Conservation (phyloP, 2,329 filamentous ascomycete species). For the Fusarium hainanense region DNA sequence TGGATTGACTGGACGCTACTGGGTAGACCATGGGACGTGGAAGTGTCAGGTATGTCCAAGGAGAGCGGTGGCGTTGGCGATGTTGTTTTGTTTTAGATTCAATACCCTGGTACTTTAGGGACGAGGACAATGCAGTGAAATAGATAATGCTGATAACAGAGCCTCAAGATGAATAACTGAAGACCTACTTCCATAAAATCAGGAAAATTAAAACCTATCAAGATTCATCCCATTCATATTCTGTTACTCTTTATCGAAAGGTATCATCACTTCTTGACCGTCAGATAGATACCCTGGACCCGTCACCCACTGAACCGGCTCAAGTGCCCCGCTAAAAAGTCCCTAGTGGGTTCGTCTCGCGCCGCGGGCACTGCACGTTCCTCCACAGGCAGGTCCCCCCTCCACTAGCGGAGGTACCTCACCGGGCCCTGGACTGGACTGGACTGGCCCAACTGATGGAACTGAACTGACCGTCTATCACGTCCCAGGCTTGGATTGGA, state of each 20-base stretch:
- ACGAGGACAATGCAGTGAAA: neutral
- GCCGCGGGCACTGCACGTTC: slow-evolving; percentile 17
- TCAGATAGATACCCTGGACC: slow-evolving; percentile 23
- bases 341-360: slow-evolving; percentile 19
- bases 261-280: slow-evolving; percentile 11
- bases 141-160: neutral
- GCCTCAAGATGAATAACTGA: neutral
- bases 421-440: slow-evolving; percentile 6
- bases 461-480: slow-evolving; percentile 24
- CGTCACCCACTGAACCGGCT: slow-evolving; percentile 15
- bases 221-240: neutral
- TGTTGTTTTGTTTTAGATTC: slow-evolving; percentile 38
- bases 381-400: slow-evolving; percentile 9
- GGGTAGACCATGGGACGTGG: neutral
- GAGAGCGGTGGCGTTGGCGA: slow-evolving; percentile 28
- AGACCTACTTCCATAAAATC: neutral
- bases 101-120: slow-evolving; percentile 3
- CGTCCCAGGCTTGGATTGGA: neutral
- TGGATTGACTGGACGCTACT: neutral
- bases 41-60: slow-evolving; percentile 27
- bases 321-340: slow-evolving; percentile 24
- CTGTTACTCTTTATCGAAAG: neutral
- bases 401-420: slow-evolving; percentile 27
- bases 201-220: neutral
- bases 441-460: neutral